These are phyloP conservation scores for Suaeda aralocaspica DNA, from an alignment of 148 eudicot genomes.

Conservation along the genomic window DNA sequence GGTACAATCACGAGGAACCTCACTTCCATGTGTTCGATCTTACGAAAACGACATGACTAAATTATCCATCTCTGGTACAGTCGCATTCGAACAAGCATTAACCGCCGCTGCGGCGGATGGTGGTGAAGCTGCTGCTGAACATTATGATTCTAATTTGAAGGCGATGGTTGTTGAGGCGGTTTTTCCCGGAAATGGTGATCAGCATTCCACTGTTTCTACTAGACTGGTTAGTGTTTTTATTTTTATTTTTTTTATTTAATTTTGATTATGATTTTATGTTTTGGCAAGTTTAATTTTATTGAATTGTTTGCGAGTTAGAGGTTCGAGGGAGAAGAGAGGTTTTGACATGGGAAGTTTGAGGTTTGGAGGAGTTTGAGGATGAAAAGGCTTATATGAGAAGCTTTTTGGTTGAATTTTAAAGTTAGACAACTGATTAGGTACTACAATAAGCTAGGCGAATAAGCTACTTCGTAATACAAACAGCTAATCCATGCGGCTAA, in stretches of 20 bases:
- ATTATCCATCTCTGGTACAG: constrained; percentile 60
- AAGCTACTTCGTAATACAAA: too few relatives aligned
- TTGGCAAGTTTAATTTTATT: not conserved
- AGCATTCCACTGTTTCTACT: constrained; percentile 63
- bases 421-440: too few relatives aligned
- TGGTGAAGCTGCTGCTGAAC: constrained; percentile 68
- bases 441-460: too few relatives aligned
- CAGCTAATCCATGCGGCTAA: too few relatives aligned
- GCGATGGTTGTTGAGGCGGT: constrained; percentile 82
- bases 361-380: too few relatives aligned
- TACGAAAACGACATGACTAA: constrained; percentile 77
- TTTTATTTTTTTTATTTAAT: not conserved
- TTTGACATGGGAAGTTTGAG: too few relatives aligned
- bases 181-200: constrained; percentile 57
- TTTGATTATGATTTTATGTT: not conserved
- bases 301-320: too few relatives aligned
- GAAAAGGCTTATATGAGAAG: too few relatives aligned
- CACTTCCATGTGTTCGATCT: constrained; percentile 61
- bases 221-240: constrained; percentile 49
- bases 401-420: too few relatives aligned
- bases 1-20: constrained; percentile 31
- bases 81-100: constrained; percentile 57
- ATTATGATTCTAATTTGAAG: constrained; percentile 38
- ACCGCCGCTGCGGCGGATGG: constrained; percentile 95
- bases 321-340: too few relatives aligned